These are phyloP conservation scores for Quercus alba DNA, from an alignment of 306 rosid genomes.

Conservation along the genomic window DNA sequence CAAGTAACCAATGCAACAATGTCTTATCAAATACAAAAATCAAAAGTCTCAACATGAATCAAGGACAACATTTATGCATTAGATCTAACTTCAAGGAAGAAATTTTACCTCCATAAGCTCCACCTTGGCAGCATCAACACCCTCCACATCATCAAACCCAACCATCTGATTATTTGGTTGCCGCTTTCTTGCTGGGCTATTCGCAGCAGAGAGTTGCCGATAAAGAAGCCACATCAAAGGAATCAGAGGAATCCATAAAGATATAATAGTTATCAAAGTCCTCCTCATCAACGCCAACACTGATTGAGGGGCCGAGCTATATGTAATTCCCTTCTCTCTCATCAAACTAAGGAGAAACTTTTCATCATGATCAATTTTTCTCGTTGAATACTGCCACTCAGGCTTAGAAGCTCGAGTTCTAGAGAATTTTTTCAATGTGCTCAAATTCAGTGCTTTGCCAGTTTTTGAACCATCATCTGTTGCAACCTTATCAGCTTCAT, in stretches of 20 bases:
- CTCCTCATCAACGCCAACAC: slow-evolving; percentile 66
- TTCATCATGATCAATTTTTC: slow-evolving; percentile 86
- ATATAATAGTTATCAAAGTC: slow-evolving; percentile 66
- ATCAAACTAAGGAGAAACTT: slow-evolving; percentile 77
- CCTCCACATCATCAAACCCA: slow-evolving; percentile 95
- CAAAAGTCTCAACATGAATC: neutral
- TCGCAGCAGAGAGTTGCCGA: slow-evolving; percentile 88
- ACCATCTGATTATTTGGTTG: slow-evolving; percentile 55
- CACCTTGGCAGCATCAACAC: slow-evolving; percentile 87
- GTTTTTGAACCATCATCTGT: slow-evolving; percentile 36
- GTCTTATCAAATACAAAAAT: neutral
- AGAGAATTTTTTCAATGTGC: slow-evolving; percentile 37
- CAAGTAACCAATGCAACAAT: neutral
- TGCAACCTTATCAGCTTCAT: slow-evolving; percentile 22
- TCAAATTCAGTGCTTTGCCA: slow-evolving; percentile 28
- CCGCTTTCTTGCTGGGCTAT: slow-evolving; percentile 84
- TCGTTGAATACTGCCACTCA: slow-evolving; percentile 73
- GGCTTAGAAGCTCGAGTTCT: slow-evolving; percentile 45
- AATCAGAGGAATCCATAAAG: slow-evolving; percentile 88
- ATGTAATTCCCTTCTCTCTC: slow-evolving; percentile 81
- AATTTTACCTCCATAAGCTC: slow-evolving; percentile 91
- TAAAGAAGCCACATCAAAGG: slow-evolving; percentile 97
- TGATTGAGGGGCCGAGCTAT: slow-evolving; percentile 92
- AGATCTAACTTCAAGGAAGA: neutral
- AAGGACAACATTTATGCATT: neutral